A percentile compares a stretch with the other conserved stretches of the same genome.
phyloP scores from a whole-genome alignment of 805 yeast genomes.

The Sugiyamaella valdiviana region DNA sequence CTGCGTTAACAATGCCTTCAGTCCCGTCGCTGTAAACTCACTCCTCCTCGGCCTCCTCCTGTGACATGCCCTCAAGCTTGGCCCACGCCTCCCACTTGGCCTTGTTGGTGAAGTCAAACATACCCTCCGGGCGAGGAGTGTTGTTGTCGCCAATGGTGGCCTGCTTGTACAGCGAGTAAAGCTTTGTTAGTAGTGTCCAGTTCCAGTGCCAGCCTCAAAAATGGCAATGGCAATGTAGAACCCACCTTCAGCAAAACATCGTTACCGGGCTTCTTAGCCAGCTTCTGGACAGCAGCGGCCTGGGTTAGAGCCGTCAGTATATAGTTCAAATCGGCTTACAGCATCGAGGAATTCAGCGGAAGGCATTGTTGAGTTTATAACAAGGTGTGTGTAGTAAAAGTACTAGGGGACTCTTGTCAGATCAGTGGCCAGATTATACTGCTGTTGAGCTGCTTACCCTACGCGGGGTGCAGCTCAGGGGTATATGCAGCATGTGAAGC shows the following conservation, averaged over 20 bases:
- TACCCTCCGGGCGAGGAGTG: slow-evolving; percentile 74
- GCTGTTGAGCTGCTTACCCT: slow-evolving; percentile 1
- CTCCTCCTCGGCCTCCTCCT: slow-evolving; percentile 85
- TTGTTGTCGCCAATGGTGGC: slow-evolving; percentile 93
- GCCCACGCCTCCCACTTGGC: slow-evolving; percentile 98
- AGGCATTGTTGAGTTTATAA: slow-evolving; percentile 27
- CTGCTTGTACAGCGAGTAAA: slow-evolving; percentile 93
- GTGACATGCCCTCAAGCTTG: slow-evolving; percentile 72
- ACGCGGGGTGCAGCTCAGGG: neutral
- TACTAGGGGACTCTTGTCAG: neutral
- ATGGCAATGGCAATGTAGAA: neutral
- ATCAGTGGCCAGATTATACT: too few relatives aligned
- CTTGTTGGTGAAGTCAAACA: slow-evolving; percentile 89
- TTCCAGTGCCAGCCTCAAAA: neutral
- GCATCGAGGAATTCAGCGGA: slow-evolving; percentile 35
- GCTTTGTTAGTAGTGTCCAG: slow-evolving; percentile 25
- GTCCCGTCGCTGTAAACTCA: slow-evolving; percentile 25
- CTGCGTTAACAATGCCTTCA: slow-evolving; percentile 5
- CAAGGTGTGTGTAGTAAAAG: neutral
- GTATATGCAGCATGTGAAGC: neutral
- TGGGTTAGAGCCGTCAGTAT: slow-evolving; percentile 22
- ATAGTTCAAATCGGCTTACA: slow-evolving; percentile 15
- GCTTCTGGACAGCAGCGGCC: slow-evolving; percentile 76
- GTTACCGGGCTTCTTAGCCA: slow-evolving; percentile 73
- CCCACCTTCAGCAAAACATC: slow-evolving; percentile 67